Evolutionary conservation across 108 stramenopile species (phyloP).

Genomic region (Skeletonema costatum): DNA sequence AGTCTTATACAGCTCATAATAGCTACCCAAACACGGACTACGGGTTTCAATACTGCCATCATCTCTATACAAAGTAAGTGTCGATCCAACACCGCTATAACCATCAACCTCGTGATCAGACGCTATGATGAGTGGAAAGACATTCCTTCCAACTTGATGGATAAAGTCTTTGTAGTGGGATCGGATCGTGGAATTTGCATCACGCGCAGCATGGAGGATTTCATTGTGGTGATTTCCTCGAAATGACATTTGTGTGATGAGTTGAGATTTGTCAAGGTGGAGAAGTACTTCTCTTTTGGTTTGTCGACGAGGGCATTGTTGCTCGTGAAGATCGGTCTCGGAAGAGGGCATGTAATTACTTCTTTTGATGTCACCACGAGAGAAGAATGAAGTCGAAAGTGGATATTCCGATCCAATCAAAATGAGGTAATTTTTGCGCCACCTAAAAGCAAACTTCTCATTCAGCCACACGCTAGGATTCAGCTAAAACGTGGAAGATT

Average conservation of each 20-base stretch:
- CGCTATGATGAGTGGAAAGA: constrained; percentile 15
- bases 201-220: background rate
- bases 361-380: background rate
- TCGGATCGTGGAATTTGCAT: background rate
- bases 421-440: too few relatives aligned
- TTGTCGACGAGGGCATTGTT: background rate
- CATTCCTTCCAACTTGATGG: constrained; percentile 13
- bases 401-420: too few relatives aligned
- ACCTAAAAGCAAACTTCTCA: too few relatives aligned
- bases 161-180: constrained; percentile 3
- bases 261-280: background rate
- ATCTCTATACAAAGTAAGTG: constrained; percentile 2
- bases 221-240: constrained; percentile 9
- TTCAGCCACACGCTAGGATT: too few relatives aligned
- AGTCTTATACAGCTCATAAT: constrained; percentile 16
- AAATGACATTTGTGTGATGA: constrained; percentile 1
- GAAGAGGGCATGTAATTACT: background rate
- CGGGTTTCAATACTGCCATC: constrained; percentile 2
- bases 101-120: constrained; percentile 12
- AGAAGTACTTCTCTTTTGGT: constrained; percentile 4
- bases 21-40: background rate
- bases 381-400: too few relatives aligned
- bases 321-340: background rate
- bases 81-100: constrained; percentile 1
- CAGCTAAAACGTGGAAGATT: too few relatives aligned